A percentile compares a stretch with the other conserved stretches of the same genome.
Evolutionary conservation across 805 yeast genomes (phyloP).

Genomic region (Hanseniaspora meyeri): DNA sequence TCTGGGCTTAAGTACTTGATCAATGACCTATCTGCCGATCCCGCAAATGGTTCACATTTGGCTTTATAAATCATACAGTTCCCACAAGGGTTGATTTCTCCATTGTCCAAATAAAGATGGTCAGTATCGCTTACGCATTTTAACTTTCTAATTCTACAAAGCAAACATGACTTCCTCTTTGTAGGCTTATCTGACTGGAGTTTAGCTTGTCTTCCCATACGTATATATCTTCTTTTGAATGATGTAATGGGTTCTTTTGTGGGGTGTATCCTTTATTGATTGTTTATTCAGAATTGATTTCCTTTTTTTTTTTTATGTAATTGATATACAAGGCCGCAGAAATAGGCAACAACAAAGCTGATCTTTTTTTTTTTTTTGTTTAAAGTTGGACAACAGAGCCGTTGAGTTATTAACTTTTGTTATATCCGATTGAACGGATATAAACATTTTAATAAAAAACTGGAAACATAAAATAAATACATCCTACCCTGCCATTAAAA

Average conservation of each 20-base stretch:
- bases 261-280: too few species aligned
- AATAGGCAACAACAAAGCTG: too few species aligned
- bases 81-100: slow-evolving; percentile 5
- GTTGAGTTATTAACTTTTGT: too few species aligned
- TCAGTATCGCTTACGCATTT: slow-evolving; percentile 2
- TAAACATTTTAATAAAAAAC: too few species aligned
- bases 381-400: too few species aligned
- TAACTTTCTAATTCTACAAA: slow-evolving; percentile 11
- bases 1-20: background rate
- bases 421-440: too few species aligned
- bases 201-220: background rate
- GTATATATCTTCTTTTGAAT: background rate
- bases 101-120: background rate
- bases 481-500: background rate
- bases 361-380: too few species aligned
- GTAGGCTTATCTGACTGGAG: background rate
- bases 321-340: too few species aligned
- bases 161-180: slow-evolving; percentile 6
- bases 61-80: slow-evolving; percentile 12
- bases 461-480: too few species aligned
- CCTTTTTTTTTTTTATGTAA: too few species aligned
- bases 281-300: too few species aligned
- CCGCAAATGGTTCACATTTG: background rate
- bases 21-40: background rate
- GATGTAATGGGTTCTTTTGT: background rate